A percentile compares a stretch with the other conserved stretches of the same genome.
phyloP scores from a whole-genome alignment of 441 rosid genomes.

The Francoa sonchifolia region DNA sequence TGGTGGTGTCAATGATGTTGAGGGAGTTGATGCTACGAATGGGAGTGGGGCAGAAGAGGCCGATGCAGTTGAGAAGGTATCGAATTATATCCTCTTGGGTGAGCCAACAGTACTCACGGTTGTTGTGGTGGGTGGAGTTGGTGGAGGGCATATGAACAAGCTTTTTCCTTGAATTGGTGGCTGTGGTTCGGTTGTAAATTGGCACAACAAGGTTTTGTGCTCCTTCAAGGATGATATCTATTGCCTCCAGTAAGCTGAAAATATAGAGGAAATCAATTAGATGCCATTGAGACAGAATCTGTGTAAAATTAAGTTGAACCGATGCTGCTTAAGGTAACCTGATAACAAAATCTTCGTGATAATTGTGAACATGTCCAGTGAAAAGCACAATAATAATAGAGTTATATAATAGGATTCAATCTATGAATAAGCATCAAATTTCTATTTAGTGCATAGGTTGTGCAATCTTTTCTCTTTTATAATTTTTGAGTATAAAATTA shows the following conservation, averaged over 20 bases:
- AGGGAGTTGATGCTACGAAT: slow-evolving; percentile 24
- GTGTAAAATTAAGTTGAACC: no score
- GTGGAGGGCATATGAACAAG: slow-evolving; percentile 14
- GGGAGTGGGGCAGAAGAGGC: slow-evolving; percentile 16
- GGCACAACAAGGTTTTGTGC: slow-evolving; percentile 37
- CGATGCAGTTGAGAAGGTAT: slow-evolving; percentile 29
- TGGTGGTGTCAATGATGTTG: slow-evolving; percentile 16
- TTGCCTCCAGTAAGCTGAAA: slow-evolving; percentile 32
- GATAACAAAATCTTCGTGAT: no score
- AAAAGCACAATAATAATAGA: no score
- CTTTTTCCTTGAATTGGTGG: slow-evolving; percentile 11
- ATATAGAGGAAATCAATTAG: background rate
- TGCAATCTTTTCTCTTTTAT: no score
- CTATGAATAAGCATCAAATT: no score
- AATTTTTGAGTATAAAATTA: no score
- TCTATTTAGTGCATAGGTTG: no score
- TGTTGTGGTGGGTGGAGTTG: slow-evolving; percentile 23
- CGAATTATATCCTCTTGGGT: slow-evolving; percentile 60
- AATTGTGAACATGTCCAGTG: no score
- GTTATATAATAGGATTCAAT: no score
- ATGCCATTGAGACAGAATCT: no score
- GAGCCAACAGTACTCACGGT: slow-evolving; percentile 52
- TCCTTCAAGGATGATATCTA: slow-evolving; percentile 27
- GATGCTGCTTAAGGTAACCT: no score
- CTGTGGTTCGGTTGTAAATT: slow-evolving; percentile 1